phyloP scores from a whole-genome alignment of 179 eudicot genomes.

The Beta corolliflora region DNA sequence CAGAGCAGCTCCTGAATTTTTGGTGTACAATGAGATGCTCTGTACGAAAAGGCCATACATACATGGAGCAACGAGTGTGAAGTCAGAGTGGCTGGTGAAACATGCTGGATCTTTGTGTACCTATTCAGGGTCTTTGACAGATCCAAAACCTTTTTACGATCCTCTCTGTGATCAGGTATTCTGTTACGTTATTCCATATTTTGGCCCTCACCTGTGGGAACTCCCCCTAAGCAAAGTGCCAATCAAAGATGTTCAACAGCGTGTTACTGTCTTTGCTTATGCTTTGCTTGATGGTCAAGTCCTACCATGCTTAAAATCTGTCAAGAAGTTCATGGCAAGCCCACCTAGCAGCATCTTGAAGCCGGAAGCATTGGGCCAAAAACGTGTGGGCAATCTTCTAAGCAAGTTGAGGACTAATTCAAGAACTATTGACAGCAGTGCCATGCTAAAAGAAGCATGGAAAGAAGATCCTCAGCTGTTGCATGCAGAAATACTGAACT shows the following conservation, averaged over 20 bases:
- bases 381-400: slow-evolving; percentile 72
- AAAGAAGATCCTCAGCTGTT: slow-evolving; percentile 53
- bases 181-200: slow-evolving; percentile 61
- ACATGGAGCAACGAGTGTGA: slow-evolving; percentile 78
- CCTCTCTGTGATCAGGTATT: slow-evolving; percentile 57
- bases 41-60: slow-evolving; percentile 68
- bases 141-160: slow-evolving; percentile 72
- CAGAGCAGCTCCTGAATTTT: slow-evolving; percentile 63
- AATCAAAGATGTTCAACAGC: slow-evolving; percentile 45
- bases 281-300: slow-evolving; percentile 83
- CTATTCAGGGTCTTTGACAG: slow-evolving; percentile 63
- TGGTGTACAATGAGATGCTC: slow-evolving; percentile 75
- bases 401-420: slow-evolving; percentile 48
- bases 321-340: slow-evolving; percentile 49
- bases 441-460: slow-evolving; percentile 54
- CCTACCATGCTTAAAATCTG: slow-evolving; percentile 70
- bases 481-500: slow-evolving; percentile 56
- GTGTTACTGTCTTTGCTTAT: slow-evolving; percentile 67
- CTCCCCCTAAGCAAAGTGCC: slow-evolving; percentile 60
- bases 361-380: slow-evolving; percentile 71
- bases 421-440: slow-evolving; percentile 61
- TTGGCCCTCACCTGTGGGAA: slow-evolving; percentile 71
- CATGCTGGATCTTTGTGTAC: slow-evolving; percentile 63
- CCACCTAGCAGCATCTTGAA: slow-evolving; percentile 64
- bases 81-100: slow-evolving; percentile 73